Base-by-base conservation (phyloP, 331 rosid species). In the Saraca asoca region DNA sequence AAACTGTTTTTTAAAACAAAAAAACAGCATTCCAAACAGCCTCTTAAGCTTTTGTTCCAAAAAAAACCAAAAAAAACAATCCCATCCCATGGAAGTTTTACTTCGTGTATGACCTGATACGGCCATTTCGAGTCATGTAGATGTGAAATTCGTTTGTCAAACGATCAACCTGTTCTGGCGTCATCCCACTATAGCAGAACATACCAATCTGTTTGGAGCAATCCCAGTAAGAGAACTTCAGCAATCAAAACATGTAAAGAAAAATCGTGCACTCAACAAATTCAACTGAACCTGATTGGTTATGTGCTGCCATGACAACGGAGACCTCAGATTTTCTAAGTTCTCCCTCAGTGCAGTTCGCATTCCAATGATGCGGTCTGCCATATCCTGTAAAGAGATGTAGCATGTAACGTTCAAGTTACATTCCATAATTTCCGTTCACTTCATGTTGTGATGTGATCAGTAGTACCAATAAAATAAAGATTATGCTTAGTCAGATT, bases 351-450 rank as follows among this genome's bases (percentile, higher is more conserved):
- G 82, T 19, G 88, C 66, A 15, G 83, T 45, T 71, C 98, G 75
- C 97, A 88, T 90, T 72, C 91, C 97, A 5, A 93, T 93, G 31
- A 93, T 93, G 73, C 97, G 91, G 66, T 90, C 91, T 34, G 98
- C 96, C 98, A 93, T 93, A 67, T 64, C 91, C 97, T 90, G 86
- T 41, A 61, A 14, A 67, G 59, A 51, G 19, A 44, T 8, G 9
- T 71, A 35, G 15, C 19, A 38, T 29, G 48, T 43, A 44, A 67
- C 7, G 76, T 12, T 20, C 13, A 43, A 43, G 31, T 24, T 24
- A 1, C 31, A 3, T 24, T 24, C 31, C 1, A 24, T 24, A 24
- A 24, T 24, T 24, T 24, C 31, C 31, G 3, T 24, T 24, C 31
- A 24, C 31, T 1, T 24, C 31, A 24, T 24, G 3, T 3, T 1